Base-by-base conservation (phyloP, 345 rosid species). In the Brassica juncea region DNA sequence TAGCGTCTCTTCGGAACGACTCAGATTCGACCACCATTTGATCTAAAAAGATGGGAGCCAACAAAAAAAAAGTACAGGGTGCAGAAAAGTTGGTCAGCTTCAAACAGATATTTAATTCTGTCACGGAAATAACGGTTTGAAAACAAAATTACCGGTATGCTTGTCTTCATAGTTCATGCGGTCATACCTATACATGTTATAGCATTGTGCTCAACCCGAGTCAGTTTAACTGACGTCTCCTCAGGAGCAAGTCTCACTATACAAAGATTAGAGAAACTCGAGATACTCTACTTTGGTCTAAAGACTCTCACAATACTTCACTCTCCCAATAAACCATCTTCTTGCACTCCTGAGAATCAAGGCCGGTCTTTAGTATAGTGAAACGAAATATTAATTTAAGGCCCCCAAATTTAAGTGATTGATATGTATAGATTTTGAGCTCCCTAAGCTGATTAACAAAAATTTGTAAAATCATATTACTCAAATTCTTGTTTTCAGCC, bases 191-290 rank as follows among this genome's bases (percentile, higher is more conserved):
- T 62, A 82, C 94, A 95, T 65, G 94, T 90, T 25, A 95, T 97
- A 2, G 86, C 97, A 85, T 93, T 93, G 86, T 90, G 98, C 85
- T 80, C 96, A 78, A 74, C 91, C 73, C 97, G 96, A 62, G 93
- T 89, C 88, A 90, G 65, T 83, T 80, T 75, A 21, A 49, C 71
- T 44, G 97, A 89, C 7, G 82, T 87, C 84, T 93, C 98, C 88
- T 91, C 97, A 4, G 98, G 90, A 72, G 96, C 90, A 83, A 90
- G 97, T 86, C 99, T 93, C 90, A 93, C 97, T 93, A 87, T 84
- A 93, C 8, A 62, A 69, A 59, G 30, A 76, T 66, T 57, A 52
- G 23, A 11, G 34, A 9, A 73, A n/a, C 54, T 47, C 54, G 14
- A 47, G 16, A 47, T 47, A 47, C 54, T 11, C 16, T 37, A 47